Conservation (phyloP, 768 basidiomycete genomes). For the Mycena metata region DNA sequence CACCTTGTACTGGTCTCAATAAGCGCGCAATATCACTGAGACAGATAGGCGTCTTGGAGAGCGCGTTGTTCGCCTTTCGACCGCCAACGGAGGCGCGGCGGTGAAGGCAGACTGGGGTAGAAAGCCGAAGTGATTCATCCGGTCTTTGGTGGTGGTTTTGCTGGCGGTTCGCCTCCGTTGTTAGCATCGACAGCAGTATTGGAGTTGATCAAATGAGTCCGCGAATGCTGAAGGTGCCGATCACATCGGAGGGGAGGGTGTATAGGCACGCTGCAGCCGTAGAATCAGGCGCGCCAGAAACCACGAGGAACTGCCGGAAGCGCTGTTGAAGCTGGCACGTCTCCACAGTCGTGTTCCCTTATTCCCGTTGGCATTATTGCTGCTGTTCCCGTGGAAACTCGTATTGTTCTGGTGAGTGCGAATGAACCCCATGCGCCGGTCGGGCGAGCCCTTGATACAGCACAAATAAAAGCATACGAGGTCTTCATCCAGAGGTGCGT, state of each 20-base stretch:
- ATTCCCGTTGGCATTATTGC: conserved; percentile 53
- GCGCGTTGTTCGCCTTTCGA: conserved; percentile 66
- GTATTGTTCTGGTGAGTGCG: conserved; percentile 54
- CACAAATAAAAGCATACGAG: conserved; percentile 85
- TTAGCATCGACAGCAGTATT: no score
- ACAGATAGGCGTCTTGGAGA: conserved; percentile 93
- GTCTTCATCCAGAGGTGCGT: conserved; percentile 95
- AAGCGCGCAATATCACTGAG: conserved; percentile 95
- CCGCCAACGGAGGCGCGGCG: no score
- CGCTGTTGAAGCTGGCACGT: conserved; percentile 87
- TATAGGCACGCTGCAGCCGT: conserved; percentile 82
- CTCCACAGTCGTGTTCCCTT: conserved; percentile 72
- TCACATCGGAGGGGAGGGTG: conserved; percentile 50
- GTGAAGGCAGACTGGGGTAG: conserved; percentile 60
- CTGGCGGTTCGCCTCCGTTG: no score
- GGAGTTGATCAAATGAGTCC: no score
- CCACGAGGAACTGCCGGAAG: conserved; percentile 90
- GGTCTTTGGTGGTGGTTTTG: neutral
- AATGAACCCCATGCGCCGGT: conserved; percentile 54
- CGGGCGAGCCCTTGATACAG: conserved; percentile 78
- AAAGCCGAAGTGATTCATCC: conserved; percentile 35
- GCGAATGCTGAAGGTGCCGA: neutral
- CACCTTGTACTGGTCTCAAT: conserved; percentile 88
- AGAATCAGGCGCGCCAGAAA: conserved; percentile 89
- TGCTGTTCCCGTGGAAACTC: conserved; percentile 49